phyloP scores from a whole-genome alignment of 2,329 filamentous ascomycete species.

The Fusarium neocosmosporiellum region DNA sequence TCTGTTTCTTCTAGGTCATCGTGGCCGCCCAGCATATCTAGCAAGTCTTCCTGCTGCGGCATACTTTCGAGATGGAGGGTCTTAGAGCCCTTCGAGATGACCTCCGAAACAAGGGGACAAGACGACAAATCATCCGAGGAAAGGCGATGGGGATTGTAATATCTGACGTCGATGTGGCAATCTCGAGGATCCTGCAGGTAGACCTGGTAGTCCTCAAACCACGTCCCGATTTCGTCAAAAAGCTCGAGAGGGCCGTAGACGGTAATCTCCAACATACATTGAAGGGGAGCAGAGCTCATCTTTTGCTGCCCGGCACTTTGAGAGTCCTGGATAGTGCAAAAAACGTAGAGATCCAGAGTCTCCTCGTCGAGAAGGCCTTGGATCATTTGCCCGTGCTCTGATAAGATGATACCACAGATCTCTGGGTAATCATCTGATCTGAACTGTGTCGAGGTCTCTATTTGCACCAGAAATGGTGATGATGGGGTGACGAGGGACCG shows the following conservation, averaged over 20 bases:
- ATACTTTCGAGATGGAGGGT: constrained; percentile 9
- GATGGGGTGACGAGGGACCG: rapidly evolving
- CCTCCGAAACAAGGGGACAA: constrained; percentile 1
- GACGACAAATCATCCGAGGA: constrained; percentile 19
- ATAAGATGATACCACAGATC: background rate
- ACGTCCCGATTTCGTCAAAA: constrained; percentile 45
- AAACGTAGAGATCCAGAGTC: background rate
- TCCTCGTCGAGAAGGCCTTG: constrained; percentile 25
- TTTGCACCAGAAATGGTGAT: background rate
- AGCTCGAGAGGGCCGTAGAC: constrained; percentile 46
- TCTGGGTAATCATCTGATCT: background rate
- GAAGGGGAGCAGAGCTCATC: rapidly evolving
- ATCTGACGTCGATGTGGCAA: constrained; percentile 43
- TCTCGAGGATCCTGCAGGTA: constrained; percentile 50
- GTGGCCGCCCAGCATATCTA: constrained; percentile 41
- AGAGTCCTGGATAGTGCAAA: background rate
- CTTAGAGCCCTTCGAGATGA: background rate
- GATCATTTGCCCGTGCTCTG: constrained; percentile 21
- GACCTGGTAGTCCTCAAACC: constrained; percentile 46
- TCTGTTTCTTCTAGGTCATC: constrained; percentile 43
- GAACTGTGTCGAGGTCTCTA: constrained; percentile 13
- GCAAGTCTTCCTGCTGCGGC: constrained; percentile 27
- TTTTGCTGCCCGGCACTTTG: background rate
- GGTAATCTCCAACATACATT: constrained; percentile 34
- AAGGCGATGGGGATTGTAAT: constrained; percentile 52